Conservation (phyloP, 768 basidiomycete genomes). For the Podaxis rugospora region DNA sequence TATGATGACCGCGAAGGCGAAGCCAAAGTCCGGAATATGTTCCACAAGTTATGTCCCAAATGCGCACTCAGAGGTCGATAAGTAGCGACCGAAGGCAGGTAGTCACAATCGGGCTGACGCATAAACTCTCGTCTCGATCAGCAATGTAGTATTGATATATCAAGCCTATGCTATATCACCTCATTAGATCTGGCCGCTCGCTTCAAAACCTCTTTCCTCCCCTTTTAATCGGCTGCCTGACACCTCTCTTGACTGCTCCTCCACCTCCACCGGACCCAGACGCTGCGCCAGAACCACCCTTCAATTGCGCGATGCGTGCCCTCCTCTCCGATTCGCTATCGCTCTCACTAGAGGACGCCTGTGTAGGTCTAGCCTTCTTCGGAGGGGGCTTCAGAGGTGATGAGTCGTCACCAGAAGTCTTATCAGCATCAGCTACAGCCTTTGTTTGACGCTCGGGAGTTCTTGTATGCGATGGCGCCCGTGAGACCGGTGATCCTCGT, state of each 20-base stretch:
- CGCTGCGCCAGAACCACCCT: conserved; percentile 28
- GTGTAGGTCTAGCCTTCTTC: conserved; percentile 47
- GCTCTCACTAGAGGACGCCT: conserved; percentile 41
- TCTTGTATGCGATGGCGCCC: not conserved
- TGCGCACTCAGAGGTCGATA: conserved; percentile 29
- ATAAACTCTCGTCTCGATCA: not conserved
- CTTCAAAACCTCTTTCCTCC: conserved; percentile 69
- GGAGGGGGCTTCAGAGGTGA: conserved; percentile 31
- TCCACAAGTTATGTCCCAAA: conserved; percentile 58
- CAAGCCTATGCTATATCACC: not conserved
- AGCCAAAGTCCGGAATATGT: conserved; percentile 57
- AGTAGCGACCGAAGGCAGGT: not conserved
- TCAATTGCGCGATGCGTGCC: conserved; percentile 36
- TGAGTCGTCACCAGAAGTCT: conserved; percentile 10
- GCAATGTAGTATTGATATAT: not conserved
- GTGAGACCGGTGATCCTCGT: not conserved
- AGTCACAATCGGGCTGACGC: no score
- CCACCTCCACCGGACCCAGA: conserved; percentile 17
- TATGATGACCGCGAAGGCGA: conserved; percentile 36
- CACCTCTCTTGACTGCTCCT: conserved; percentile 41
- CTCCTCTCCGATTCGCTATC: conserved; percentile 46
- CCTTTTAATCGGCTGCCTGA: conserved; percentile 72
- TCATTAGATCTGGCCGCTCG: not conserved
- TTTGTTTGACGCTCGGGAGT: not conserved
- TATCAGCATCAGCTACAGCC: conserved; percentile 1